phyloP scores from a whole-genome alignment of 208 protist genomes.

The Wallacemonas rigidus region DNA sequence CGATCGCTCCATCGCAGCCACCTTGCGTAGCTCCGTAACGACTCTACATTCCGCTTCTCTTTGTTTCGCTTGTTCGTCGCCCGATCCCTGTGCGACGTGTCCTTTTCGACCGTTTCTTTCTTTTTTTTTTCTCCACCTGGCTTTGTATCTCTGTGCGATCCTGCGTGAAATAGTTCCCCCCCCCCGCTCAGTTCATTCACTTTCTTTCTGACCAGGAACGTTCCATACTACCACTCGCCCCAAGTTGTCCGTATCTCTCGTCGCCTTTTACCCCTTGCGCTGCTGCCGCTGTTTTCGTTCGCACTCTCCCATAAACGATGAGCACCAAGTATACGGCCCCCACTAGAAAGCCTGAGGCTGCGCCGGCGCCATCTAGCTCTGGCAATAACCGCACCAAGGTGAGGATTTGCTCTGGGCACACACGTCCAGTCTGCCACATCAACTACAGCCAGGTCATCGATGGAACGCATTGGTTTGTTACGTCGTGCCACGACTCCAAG shows the following conservation, averaged over 20 bases:
- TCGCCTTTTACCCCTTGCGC: background rate
- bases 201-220: background rate
- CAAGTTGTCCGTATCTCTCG: background rate
- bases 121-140: too few relatives aligned
- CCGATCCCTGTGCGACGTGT: too few relatives aligned
- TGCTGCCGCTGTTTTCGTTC: background rate
- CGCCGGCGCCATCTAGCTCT: conserved; percentile 18
- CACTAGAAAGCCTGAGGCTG: conserved; percentile 41
- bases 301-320: conserved; percentile 18
- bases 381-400: conserved; percentile 64
- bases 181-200: background rate
- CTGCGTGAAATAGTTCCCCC: too few relatives aligned
- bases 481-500: conserved; percentile 90
- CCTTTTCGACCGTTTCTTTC: too few relatives aligned
- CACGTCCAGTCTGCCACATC: conserved; percentile 90
- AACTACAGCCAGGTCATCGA: conserved; percentile 92
- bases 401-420: conserved; percentile 92
- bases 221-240: background rate
- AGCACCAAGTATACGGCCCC: conserved; percentile 73
- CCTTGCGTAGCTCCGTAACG: too few relatives aligned
- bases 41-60: too few relatives aligned
- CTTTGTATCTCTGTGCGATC: too few relatives aligned
- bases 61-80: too few relatives aligned
- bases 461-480: conserved; percentile 92
- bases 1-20: too few relatives aligned